phyloP scores from a whole-genome alignment of 2,329 filamentous ascomycete genomes.

The Aureobasidium sp. region DNA sequence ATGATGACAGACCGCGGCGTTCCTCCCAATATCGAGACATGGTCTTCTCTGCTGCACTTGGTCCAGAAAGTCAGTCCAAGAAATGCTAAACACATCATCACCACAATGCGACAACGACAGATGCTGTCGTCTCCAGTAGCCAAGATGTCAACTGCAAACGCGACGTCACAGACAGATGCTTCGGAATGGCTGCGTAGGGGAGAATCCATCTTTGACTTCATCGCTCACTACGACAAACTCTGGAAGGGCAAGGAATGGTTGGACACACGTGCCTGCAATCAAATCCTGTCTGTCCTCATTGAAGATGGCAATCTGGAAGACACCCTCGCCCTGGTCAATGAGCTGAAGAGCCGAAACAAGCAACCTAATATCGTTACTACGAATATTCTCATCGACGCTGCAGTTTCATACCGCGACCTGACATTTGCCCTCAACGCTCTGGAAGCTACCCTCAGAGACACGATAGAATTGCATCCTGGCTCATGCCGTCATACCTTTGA shows the following conservation, averaged over 20 bases:
- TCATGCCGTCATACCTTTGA: conserved; percentile 16
- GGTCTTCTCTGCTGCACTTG: conserved; percentile 18
- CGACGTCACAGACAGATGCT: conserved; percentile 18
- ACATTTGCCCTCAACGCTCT: background rate
- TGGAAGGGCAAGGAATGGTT: conserved; percentile 23
- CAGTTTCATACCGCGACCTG: conserved; percentile 17
- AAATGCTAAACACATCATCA: conserved; percentile 16
- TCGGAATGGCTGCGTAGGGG: conserved; percentile 17
- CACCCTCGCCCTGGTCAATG: conserved; percentile 21
- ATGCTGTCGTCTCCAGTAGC: conserved; percentile 19
- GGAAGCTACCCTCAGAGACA: background rate
- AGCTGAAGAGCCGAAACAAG: conserved; percentile 17
- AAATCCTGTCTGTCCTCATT: conserved; percentile 19
- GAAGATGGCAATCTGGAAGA: conserved; percentile 19
- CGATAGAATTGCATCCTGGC: conserved; percentile 1
- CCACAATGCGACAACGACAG: conserved; percentile 22
- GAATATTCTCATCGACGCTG: conserved; percentile 23
- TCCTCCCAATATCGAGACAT: conserved; percentile 21
- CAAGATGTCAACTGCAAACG: background rate
- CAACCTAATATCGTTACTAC: conserved; percentile 19
- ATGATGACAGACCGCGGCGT: conserved; percentile 22
- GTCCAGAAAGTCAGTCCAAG: background rate
- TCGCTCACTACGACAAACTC: conserved; percentile 19
- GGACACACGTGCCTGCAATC: conserved; percentile 14
- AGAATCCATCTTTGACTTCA: conserved; percentile 18